Conservation (phyloP, 116 monocot genomes). For the Posidonia oceanica region DNA sequence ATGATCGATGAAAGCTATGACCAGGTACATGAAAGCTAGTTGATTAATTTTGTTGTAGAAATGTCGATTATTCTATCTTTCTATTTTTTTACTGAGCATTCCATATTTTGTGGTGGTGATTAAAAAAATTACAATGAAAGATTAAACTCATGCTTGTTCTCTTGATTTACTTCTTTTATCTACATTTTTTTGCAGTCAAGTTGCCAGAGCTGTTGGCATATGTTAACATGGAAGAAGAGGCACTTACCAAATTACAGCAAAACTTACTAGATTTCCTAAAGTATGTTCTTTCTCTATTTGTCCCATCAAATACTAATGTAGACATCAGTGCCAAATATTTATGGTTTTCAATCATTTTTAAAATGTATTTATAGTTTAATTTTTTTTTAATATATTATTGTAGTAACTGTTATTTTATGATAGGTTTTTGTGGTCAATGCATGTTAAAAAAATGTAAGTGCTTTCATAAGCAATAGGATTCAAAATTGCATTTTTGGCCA, state of each 20-base stretch:
- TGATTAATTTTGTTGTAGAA: too few species aligned
- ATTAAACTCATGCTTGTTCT: not conserved
- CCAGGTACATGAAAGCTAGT: too few species aligned
- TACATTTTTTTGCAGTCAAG: conserved; percentile 37
- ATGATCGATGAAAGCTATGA: too few species aligned
- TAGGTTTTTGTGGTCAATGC: too few species aligned
- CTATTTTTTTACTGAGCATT: too few species aligned
- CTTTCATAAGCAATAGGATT: too few species aligned
- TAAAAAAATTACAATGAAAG: not conserved
- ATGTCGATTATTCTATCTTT: too few species aligned
- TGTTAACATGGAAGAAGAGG: conserved; percentile 93
- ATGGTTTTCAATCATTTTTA: not conserved
- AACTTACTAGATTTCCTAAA: conserved; percentile 79
- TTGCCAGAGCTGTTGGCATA: conserved; percentile 77
- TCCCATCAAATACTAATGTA: too few species aligned
- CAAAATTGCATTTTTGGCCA: too few species aligned
- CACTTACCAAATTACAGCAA: conserved; percentile 62
- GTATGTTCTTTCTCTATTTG: conserved; percentile 18
- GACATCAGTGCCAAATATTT: too few species aligned
- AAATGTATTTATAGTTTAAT: not conserved
- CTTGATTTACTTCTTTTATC: not conserved
- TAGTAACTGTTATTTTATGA: too few species aligned
- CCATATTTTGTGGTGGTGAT: not conserved
- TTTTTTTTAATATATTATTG: not conserved
- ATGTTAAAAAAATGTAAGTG: too few species aligned